Evolutionary conservation across 192 early-diverging fungal genomes (phyloP).

Genomic region (Entomortierella beljakovae): DNA sequence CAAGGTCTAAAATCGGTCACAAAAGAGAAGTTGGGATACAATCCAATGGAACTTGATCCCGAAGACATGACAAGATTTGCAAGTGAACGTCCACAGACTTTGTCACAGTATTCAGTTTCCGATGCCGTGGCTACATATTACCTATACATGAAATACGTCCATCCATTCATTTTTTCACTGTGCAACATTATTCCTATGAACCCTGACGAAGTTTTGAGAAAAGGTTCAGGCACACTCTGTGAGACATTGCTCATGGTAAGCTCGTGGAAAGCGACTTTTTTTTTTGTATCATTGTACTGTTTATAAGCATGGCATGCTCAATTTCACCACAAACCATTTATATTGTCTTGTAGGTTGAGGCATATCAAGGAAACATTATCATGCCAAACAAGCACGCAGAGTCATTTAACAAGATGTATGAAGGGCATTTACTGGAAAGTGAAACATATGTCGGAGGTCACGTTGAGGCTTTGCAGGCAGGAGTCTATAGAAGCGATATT

Average conservation of each 20-base stretch:
- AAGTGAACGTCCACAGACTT: slow-evolving; percentile 86
- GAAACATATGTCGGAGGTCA: slow-evolving; percentile 99
- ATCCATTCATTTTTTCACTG: slow-evolving; percentile 99
- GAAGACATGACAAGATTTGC: slow-evolving; percentile 99
- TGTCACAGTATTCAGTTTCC: slow-evolving; percentile 99
- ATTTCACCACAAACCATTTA: not conserved
- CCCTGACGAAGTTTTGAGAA: slow-evolving; percentile 96
- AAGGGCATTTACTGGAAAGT: slow-evolving; percentile 90
- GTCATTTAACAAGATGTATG: slow-evolving; percentile 78
- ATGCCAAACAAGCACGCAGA: slow-evolving; percentile 98
- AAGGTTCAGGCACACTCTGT: slow-evolving; percentile 96
- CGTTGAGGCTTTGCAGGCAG: slow-evolving; percentile 99
- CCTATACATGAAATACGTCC: slow-evolving; percentile 99
- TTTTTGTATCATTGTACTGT: too few species aligned
- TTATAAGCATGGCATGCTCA: not conserved
- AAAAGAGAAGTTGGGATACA: slow-evolving; percentile 95
- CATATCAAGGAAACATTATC: slow-evolving; percentile 87
- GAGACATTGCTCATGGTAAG: slow-evolving; percentile 95
- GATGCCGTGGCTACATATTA: slow-evolving; percentile 99
- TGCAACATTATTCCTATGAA: slow-evolving; percentile 99
- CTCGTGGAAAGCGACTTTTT: not conserved
- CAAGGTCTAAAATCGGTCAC: slow-evolving; percentile 98
- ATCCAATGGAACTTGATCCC: slow-evolving; percentile 98
- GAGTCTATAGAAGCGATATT: slow-evolving; percentile 96
- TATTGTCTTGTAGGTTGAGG: slow-evolving; percentile 74